Base-by-base conservation (phyloP, 2,329 filamentous ascomycete genomes). In the Fusarium hainanense region DNA sequence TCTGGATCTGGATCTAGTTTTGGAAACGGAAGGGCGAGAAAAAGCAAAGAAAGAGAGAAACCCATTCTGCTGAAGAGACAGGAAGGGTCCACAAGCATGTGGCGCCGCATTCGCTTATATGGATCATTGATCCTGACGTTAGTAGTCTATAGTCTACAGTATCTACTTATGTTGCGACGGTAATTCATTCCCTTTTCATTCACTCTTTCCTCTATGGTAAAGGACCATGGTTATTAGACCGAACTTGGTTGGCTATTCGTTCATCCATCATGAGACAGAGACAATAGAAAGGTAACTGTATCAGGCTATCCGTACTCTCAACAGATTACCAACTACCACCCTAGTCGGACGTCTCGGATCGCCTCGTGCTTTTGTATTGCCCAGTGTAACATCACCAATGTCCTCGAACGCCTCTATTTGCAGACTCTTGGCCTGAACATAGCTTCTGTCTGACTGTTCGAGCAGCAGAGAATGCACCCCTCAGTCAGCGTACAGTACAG, bases 41-140 rank as follows among this genome's bases (percentile, higher is more conserved):
- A 66, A 65, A 68, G 28, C 54, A 49, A 48, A 58, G 28, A 28
- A 49, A n/a, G 28, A 30, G 14, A 14, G 13, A 49, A 20, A 50
- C 42, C 13, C 27, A 32, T 25, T 49, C 32, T 49, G 21, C 40
- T 56, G 63, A 68, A 60, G 60, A 62, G 56, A 59, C 58, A 28
- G 52, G 66, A 55, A 28, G 52, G 68, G 54, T 73, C 72, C 72
- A 74, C 72, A 70, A 58, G 68, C 66, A 56, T 62, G 63, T 70
- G 68, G 72, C 70, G 66, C 70, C 58, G 61, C 54, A 63, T 66
- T 57, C 56, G 44, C 25, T 60, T 68, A 66, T 71, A 68, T 71
- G 65, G 70, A 62, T 69, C 18, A 37, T 37, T 37, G 34, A 66
- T 59, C 52, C 54, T 48, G 46, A 67, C 57, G 56, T 66, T 59